Evolutionary conservation across 2,329 filamentous ascomycete species (phyloP).

Genomic region (Pseudogymnoascus sp.): DNA sequence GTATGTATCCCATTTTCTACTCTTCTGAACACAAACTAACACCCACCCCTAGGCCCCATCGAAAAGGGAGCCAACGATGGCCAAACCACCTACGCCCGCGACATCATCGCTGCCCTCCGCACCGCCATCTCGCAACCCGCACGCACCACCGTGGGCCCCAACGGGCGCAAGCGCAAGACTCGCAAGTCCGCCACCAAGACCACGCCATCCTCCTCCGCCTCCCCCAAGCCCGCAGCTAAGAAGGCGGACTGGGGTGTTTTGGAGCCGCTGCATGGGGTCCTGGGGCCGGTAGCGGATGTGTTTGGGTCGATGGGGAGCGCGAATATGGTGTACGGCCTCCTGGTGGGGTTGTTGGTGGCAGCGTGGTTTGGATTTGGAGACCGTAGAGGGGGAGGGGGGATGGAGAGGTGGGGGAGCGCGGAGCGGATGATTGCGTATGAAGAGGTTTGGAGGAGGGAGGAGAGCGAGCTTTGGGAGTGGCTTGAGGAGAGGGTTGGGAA

Average conservation of each 20-base stretch:
- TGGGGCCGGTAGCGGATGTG: constrained; percentile 64
- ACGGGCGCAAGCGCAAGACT: constrained; percentile 49
- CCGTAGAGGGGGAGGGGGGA: constrained; percentile 15
- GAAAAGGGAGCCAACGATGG: constrained; percentile 93
- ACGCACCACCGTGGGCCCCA: constrained; percentile 42
- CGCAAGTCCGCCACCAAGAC: constrained; percentile 34
- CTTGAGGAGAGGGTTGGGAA: constrained; percentile 24
- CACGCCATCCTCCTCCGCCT: constrained; percentile 26
- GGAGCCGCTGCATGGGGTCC: constrained; percentile 64
- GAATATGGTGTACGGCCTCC: constrained; percentile 68
- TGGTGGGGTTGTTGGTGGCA: constrained; percentile 65
- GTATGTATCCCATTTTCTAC: constrained; percentile 39
- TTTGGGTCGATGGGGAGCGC: constrained; percentile 64
- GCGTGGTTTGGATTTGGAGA: constrained; percentile 63
- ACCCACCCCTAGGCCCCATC: constrained; percentile 61
- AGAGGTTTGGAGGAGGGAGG: constrained; percentile 56
- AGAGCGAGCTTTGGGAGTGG: constrained; percentile 30
- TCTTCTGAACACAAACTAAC: neutral
- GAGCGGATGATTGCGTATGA: constrained; percentile 79
- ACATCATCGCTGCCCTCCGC: constrained; percentile 67
- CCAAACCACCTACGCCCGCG: constrained; percentile 73
- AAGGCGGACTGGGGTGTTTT: constrained; percentile 64
- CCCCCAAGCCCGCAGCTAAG: constrained; percentile 29
- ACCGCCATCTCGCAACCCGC: constrained; percentile 61
- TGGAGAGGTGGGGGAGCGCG: constrained; percentile 26